phyloP scores from a whole-genome alignment of 768 basidiomycete species.

The Leucosporidium creatinivorum region DNA sequence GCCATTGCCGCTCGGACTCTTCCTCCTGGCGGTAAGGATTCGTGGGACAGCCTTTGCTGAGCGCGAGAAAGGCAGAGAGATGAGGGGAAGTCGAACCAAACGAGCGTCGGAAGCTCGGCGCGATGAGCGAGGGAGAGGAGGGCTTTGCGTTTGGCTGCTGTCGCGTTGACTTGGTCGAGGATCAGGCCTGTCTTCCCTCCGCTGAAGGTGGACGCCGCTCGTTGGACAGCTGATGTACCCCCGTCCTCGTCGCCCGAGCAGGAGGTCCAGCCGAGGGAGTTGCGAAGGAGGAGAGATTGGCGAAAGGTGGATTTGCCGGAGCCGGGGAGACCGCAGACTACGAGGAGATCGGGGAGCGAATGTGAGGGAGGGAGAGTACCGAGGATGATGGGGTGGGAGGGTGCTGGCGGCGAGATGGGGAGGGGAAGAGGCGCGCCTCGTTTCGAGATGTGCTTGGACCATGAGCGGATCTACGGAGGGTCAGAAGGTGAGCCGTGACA shows the following conservation, averaged over 20 bases:
- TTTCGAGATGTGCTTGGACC: conserved; percentile 57
- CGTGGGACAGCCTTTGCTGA: conserved; percentile 54
- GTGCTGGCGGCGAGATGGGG: not conserved
- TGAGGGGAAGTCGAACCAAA: conserved; percentile 54
- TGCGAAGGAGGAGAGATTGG: conserved; percentile 48
- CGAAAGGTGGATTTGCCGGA: conserved; percentile 58
- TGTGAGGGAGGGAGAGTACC: not conserved
- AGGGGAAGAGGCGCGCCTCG: conserved; percentile 37
- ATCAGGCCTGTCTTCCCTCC: conserved; percentile 42
- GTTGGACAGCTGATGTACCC: conserved; percentile 44
- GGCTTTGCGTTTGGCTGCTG: conserved; percentile 47
- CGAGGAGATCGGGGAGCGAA: conserved; percentile 44
- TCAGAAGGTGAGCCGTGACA: too few relatives aligned
- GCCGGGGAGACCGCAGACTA: conserved; percentile 58
- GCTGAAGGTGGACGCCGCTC: not conserved
- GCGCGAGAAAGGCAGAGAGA: conserved; percentile 53
- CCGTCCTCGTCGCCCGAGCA: conserved; percentile 57
- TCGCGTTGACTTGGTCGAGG: conserved; percentile 56
- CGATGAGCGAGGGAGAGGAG: conserved; percentile 54
- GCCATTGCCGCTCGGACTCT: conserved; percentile 54
- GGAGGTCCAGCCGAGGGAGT: conserved; percentile 46
- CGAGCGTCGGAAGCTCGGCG: conserved; percentile 48
- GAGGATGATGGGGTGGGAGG: conserved; percentile 17
- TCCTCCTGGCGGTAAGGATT: conserved; percentile 52
- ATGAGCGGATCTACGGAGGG: too few relatives aligned